Percentiles rank a stretch among this genome's conserved stretches.
Evolutionary conservation across 305 asterid species (phyloP).

Genomic region (Solanum hybrid): DNA sequence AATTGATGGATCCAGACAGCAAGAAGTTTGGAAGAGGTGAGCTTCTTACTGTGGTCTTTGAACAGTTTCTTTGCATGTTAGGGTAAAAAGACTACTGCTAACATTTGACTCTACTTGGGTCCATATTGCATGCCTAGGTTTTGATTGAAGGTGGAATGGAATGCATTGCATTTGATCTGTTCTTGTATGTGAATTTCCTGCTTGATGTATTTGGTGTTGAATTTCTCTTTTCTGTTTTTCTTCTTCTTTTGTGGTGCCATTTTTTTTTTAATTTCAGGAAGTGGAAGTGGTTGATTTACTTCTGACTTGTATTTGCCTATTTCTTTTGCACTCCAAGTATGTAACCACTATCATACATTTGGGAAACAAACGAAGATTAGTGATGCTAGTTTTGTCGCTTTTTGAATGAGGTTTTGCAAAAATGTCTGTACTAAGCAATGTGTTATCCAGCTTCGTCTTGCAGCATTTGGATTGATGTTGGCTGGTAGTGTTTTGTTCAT

Average conservation of each 20-base stretch:
- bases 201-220: background rate
- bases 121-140: background rate
- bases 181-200: background rate
- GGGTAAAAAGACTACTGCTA: background rate
- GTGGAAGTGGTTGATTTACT: background rate
- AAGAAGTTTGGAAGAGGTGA: constrained; percentile 42
- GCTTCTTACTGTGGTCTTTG: background rate
- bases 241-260: constrained; percentile 1
- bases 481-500: background rate
- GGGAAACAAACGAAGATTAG: background rate
- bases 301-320: background rate
- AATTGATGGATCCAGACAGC: constrained; percentile 36
- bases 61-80: background rate
- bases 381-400: background rate
- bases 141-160: background rate
- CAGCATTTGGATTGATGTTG: background rate
- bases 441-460: background rate
- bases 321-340: background rate
- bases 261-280: background rate
- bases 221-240: background rate
- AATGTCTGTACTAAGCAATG: background rate
- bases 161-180: background rate
- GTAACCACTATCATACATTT: background rate
- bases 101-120: background rate
- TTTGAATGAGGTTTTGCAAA: background rate